Base-by-base conservation (phyloP, 1,139 yeast genomes). In the Suzukiozyma palmioleophila region DNA sequence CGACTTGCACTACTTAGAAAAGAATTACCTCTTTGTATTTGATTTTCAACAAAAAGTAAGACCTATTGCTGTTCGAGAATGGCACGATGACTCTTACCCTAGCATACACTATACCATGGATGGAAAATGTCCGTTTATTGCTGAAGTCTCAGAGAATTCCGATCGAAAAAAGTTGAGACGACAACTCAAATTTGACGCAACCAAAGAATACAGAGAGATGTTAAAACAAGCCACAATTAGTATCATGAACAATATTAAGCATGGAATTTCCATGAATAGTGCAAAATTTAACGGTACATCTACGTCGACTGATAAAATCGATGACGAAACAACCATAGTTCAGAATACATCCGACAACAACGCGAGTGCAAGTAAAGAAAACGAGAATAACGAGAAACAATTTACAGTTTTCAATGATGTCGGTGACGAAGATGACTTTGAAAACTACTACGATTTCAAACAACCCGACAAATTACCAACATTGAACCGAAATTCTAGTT, bases 1-100 rank as follows among this genome's bases (percentile, higher is more conserved):
- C 49, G 97, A 90, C 57, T 76, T 85, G 52, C 81, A 84, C 55
- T 86, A 87, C 57, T 86, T 94, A 59, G 81, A 81, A 39, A 64
- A 64, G 39, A 65, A 69, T 43, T 89, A 82, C 59, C 65, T 89
- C 30, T 80, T 84, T 47, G 83, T 88, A 24, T 92, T 85, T 63
- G 98, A 94, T 54, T 69, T 86, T 26, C 73, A 82, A 43, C 94
- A 87, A 50, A 74, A 74, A 31, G 84, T 84, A 46, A 77, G 96
- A 41, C 97, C 98, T 0, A 76, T 88, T 24, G 83, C 92, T 15
- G 69, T 82, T 13, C 74, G 92, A 50, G 97, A 92, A 59, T 92
- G 96, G 92, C 59, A 59, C 40, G 68, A 60, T 32, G 67, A 59
- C 49, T 66, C 54, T 52, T 77, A 60, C 52, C 81, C 76, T 5